These are phyloP conservation scores for sorghum (Sorghum bicolor) DNA, from an alignment of 176 grass and related monocot genomes.

Conservation along the genomic window Sorghum_bicolor_NCBIv3 NC_012872.2:2064501-2065000, in stretches of 20 bases:
- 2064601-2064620: constrained; percentile 60
- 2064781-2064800: constrained; percentile 44
- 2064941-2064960: constrained; percentile 33
- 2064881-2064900: constrained; percentile 48
- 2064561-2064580: constrained; percentile 64
- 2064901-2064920: constrained; percentile 59
- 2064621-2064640: constrained; percentile 36
- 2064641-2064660: constrained; percentile 30
- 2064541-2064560: constrained; percentile 60
- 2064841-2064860: constrained; percentile 47
- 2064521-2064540: constrained; percentile 42
- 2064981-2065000: neutral
- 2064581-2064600: constrained; percentile 60
- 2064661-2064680: constrained; percentile 57
- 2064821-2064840: constrained; percentile 60
- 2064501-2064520: constrained; percentile 38
- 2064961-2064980: constrained; percentile 36
- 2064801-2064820: constrained; percentile 61
- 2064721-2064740: constrained; percentile 66
- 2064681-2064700: constrained; percentile 42
- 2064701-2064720: constrained; percentile 47
- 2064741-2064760: constrained; percentile 55
- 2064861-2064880: constrained; percentile 49
- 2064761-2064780: constrained; percentile 64
- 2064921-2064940: constrained; percentile 59